phyloP scores from a whole-genome alignment of 768 basidiomycete species.

The Trametes coccinea region DNA sequence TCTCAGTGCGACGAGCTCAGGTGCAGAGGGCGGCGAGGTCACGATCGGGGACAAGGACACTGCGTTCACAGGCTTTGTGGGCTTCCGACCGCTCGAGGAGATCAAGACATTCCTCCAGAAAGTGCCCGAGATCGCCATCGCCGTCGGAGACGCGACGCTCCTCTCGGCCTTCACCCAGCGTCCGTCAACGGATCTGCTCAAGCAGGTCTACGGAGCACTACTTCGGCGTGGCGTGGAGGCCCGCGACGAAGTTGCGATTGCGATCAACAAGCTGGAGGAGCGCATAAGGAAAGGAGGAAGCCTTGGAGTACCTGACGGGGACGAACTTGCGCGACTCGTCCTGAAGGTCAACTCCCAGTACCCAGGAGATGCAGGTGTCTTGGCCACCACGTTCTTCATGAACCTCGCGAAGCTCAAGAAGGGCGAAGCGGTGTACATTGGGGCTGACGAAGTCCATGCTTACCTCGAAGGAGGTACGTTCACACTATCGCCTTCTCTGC shows the following conservation, averaged over 20 bases:
- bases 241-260: constrained; percentile 32
- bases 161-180: constrained; percentile 34
- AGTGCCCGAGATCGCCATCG: constrained; percentile 45
- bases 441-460: constrained; percentile 58
- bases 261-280: constrained; percentile 37
- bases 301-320: constrained; percentile 5
- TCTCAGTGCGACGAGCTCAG: constrained; percentile 3
- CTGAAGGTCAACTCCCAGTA: constrained; percentile 48
- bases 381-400: constrained; percentile 51
- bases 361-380: constrained; percentile 54
- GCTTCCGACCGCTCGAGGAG: constrained; percentile 50
- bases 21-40: neutral
- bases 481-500: neutral
- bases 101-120: constrained; percentile 43
- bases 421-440: constrained; percentile 56
- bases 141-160: constrained; percentile 39
- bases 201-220: constrained; percentile 43
- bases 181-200: constrained; percentile 36
- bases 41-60: constrained; percentile 18
- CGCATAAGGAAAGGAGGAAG: constrained; percentile 20
- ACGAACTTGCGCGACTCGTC: constrained; percentile 36
- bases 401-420: constrained; percentile 51
- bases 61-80: constrained; percentile 47
- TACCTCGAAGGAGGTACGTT: constrained; percentile 54
- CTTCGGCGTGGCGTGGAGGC: constrained; percentile 39